Evolutionary conservation across 306 rosid species (phyloP).

Genomic region (Argentina anserina): DNA sequence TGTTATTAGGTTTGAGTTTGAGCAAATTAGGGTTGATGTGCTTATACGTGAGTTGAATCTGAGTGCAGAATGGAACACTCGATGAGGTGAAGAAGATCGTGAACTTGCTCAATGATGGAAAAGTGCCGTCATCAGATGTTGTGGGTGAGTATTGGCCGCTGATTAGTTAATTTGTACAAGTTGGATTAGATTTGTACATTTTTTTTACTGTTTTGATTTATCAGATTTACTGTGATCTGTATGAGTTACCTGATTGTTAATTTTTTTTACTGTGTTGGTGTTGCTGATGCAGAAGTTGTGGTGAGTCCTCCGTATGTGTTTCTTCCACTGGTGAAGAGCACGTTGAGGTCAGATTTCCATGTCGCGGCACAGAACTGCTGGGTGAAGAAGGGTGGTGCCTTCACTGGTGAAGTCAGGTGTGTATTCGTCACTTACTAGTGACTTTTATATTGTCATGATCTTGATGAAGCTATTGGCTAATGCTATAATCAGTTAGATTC

Average conservation of each 20-base stretch:
- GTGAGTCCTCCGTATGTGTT: constrained; percentile 84
- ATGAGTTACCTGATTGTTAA: neutral
- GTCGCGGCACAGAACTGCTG: constrained; percentile 80
- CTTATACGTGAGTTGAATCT: neutral
- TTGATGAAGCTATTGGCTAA: neutral
- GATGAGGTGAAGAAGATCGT: constrained; percentile 87
- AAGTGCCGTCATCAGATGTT: constrained; percentile 65
- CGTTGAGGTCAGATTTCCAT: constrained; percentile 65
- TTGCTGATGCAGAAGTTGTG: constrained; percentile 60
- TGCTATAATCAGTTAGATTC: neutral
- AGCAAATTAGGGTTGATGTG: neutral
- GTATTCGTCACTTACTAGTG: constrained; percentile 1
- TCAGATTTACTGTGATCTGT: neutral
- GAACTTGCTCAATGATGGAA: constrained; percentile 53
- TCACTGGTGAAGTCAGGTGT: constrained; percentile 82
- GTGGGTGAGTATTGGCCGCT: constrained; percentile 49
- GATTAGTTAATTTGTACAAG: neutral
- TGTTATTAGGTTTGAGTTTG: neutral
- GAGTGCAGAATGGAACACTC: constrained; percentile 64
- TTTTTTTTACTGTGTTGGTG: neutral
- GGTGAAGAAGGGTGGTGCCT: constrained; percentile 92
- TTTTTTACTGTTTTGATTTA: neutral
- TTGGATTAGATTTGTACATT: neutral
- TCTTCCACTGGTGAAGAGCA: constrained; percentile 50
- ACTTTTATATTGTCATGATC: neutral